Percentiles rank a stretch among this genome's conserved stretches.
Evolutionary conservation across 164 flowering plant genomes (phyloP).

Genomic region (Paratinospora sagittata): DNA sequence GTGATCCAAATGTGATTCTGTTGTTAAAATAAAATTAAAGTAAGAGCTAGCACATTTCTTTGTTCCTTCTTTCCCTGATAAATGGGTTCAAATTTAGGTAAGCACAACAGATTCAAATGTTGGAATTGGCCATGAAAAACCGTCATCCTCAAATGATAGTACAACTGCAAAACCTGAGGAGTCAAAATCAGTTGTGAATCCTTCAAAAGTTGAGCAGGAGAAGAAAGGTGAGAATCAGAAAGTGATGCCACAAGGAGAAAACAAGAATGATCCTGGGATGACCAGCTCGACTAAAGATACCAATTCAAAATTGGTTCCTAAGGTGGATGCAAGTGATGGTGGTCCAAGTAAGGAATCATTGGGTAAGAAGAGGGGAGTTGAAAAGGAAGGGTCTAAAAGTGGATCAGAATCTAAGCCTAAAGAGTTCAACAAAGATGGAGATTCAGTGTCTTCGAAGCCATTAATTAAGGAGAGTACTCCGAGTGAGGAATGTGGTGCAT

Average conservation of each 20-base stretch:
- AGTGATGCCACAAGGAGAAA: slow-evolving; percentile 9
- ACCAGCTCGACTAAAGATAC: slow-evolving; percentile 9
- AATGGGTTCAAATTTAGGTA: slow-evolving; percentile 19
- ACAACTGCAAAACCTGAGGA: slow-evolving; percentile 9
- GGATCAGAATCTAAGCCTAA: slow-evolving; percentile 20
- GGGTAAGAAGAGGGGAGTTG: slow-evolving; percentile 15
- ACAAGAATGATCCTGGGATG: slow-evolving; percentile 1
- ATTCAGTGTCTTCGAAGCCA: slow-evolving; percentile 3
- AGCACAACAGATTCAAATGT: background rate
- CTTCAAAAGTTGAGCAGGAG: slow-evolving; percentile 11
- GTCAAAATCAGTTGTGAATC: slow-evolving; percentile 7
- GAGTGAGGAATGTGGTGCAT: slow-evolving; percentile 56
- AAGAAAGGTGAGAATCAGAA: slow-evolving; percentile 10
- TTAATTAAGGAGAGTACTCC: slow-evolving; percentile 28
- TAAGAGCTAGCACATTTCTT: background rate
- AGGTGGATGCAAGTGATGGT: slow-evolving; percentile 13
- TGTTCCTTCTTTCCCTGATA: background rate
- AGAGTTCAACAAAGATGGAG: slow-evolving; percentile 14
- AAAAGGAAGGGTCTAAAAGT: slow-evolving; percentile 14
- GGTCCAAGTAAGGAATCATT: slow-evolving; percentile 8
- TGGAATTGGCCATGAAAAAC: slow-evolving; percentile 13
- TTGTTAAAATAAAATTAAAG: background rate
- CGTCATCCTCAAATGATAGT: slow-evolving; percentile 1
- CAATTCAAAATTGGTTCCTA: slow-evolving; percentile 10
- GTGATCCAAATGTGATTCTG: background rate